These are phyloP conservation scores for Exobasidium cylindrosporum DNA, from an alignment of 1,284 basidiomycete species.

Conservation along the genomic window DNA sequence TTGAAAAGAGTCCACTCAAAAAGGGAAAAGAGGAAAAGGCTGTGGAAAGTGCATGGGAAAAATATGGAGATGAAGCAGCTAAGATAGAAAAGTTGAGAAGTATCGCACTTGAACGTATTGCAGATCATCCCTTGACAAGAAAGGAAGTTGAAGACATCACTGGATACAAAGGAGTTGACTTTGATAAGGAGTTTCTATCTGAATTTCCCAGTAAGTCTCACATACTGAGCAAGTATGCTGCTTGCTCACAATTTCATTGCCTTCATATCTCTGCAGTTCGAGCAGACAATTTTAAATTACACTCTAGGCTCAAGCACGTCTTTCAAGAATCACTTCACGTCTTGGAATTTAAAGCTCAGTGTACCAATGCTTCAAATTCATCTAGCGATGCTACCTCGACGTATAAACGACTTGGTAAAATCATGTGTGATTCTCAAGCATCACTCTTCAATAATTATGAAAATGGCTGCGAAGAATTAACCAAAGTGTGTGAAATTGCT, in stretches of 20 bases:
- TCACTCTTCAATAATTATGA: constrained; percentile 43
- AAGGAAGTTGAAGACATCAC: constrained; percentile 38
- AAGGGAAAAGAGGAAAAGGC: constrained; percentile 26
- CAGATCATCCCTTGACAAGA: constrained; percentile 24
- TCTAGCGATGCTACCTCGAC: constrained; percentile 7
- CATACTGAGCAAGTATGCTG: too few species aligned
- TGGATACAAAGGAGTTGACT: constrained; percentile 31
- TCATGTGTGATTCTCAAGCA: constrained; percentile 47
- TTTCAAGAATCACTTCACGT: constrained; percentile 48
- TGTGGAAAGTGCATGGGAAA: constrained; percentile 23
- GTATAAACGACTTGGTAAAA: constrained; percentile 36
- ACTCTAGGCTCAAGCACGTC: constrained; percentile 45
- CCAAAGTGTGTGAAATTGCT: constrained; percentile 43
- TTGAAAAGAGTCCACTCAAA: constrained; percentile 27
- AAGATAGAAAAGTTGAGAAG: constrained; percentile 21
- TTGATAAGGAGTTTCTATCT: constrained; percentile 41
- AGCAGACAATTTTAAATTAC: constrained; percentile 39
- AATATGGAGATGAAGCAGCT: constrained; percentile 40
- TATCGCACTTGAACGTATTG: constrained; percentile 9
- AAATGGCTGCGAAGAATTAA: constrained; percentile 46
- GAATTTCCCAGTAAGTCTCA: constrained; percentile 36
- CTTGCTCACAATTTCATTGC: not conserved
- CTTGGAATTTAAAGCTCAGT: constrained; percentile 36
- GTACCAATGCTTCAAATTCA: constrained; percentile 14
- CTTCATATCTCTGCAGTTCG: constrained; percentile 21